phyloP scores from a whole-genome alignment of 75 land plant genomes.

The Azolla pinnata region DNA sequence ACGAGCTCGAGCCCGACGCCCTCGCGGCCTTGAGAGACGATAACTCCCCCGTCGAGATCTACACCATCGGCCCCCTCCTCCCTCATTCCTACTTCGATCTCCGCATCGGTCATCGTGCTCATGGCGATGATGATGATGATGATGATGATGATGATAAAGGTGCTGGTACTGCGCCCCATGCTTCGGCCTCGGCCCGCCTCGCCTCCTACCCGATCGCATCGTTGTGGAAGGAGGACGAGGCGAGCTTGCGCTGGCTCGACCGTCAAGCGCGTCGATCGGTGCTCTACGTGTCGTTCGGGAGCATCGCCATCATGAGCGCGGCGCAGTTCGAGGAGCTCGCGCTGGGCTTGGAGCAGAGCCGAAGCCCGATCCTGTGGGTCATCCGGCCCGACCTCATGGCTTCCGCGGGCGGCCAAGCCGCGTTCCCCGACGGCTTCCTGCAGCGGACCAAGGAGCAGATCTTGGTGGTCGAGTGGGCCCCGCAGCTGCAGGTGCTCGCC shows the following conservation, averaged over 20 bases:
- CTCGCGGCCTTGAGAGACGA: no score
- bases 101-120: no score
- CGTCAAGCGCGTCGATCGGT: constrained; percentile 13
- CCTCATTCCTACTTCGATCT: no score
- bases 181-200: no score
- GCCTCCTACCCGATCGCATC: no score
- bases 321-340: constrained; percentile 28
- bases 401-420: constrained; percentile 1
- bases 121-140: no score
- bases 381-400: constrained; percentile 1
- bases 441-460: neutral
- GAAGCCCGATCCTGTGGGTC: constrained; percentile 22
- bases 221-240: no score
- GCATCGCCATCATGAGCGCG: neutral
- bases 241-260: constrained; percentile 18
- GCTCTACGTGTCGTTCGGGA: constrained; percentile 33
- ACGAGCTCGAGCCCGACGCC: no score
- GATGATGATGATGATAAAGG: no score
- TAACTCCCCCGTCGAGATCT: no score
- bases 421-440: constrained; percentile 4
- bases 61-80: no score
- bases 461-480: constrained; percentile 2
- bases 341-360: constrained; percentile 9
- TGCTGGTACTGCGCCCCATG: no score
- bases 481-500: constrained; percentile 10